A percentile compares a stretch with the other conserved stretches of the same genome.
These are phyloP conservation scores for Globisporangium mamillatum DNA, from an alignment of 352 stramenopile genomes.

Conservation along the genomic window DNA sequence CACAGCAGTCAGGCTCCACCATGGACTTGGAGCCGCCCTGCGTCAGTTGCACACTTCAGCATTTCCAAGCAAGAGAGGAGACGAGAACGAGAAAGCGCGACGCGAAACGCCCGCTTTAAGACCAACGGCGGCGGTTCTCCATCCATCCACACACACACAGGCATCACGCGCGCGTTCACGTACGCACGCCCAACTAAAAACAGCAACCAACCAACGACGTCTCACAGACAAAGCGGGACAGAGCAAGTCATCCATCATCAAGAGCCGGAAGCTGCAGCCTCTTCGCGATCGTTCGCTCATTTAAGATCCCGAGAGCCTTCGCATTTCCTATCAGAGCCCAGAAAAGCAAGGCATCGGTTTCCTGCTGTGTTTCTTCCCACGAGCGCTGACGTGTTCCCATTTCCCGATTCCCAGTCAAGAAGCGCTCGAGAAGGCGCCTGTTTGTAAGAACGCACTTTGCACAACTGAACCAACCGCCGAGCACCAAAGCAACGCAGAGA, in stretches of 20 bases:
- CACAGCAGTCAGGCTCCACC: not conserved
- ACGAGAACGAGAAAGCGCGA: not conserved
- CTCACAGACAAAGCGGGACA: not conserved
- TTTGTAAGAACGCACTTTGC: not conserved
- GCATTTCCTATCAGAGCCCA: not conserved
- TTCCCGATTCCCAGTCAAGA: not conserved
- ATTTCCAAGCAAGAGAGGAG: not conserved
- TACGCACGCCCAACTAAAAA: not conserved
- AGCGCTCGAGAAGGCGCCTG: not conserved
- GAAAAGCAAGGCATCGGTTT: not conserved
- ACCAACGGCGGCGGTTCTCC: not conserved
- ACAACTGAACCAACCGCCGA: not conserved
- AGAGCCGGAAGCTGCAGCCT: not conserved
- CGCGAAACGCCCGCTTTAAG: not conserved
- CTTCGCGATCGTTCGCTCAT: not conserved
- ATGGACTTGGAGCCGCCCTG: not conserved
- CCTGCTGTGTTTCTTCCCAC: not conserved
- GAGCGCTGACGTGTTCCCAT: not conserved
- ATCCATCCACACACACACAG: not conserved
- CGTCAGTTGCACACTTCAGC: constrained; percentile 8
- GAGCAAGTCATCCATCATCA: not conserved
- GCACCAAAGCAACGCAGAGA: not conserved
- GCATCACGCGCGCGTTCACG: not conserved
- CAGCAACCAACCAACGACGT: not conserved
- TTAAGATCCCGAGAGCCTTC: not conserved